Evolutionary conservation across 106 monocot species (phyloP).

Genomic region (Allium cepa): DNA sequence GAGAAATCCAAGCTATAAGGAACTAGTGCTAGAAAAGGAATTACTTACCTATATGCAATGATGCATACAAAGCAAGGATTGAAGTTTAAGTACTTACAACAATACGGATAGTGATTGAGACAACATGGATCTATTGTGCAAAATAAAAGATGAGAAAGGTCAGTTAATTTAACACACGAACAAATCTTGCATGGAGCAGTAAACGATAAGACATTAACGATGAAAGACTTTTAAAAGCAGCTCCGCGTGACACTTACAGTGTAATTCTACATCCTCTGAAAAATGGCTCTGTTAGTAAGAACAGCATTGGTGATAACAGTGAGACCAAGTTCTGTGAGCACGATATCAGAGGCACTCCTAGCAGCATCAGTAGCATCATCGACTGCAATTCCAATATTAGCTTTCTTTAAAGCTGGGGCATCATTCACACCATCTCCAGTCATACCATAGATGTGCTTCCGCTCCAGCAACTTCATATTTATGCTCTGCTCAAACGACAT

Average conservation of each 20-base stretch:
- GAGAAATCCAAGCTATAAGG: conserved; percentile 43
- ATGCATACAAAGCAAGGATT: neutral
- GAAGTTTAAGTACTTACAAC: conserved; percentile 39
- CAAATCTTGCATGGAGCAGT: no score
- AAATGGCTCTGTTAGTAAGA: neutral
- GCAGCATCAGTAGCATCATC: conserved; percentile 15
- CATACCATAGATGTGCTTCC: no score
- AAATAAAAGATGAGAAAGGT: neutral
- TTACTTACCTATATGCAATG: neutral
- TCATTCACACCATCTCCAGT: no score
- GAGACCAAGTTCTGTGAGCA: conserved; percentile 13
- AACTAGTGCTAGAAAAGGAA: neutral
- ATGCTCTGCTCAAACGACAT: no score
- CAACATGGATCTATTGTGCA: conserved; percentile 19
- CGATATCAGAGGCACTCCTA: conserved; percentile 11
- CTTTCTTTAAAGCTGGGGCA: no score
- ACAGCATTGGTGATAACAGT: neutral
- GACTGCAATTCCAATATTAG: conserved; percentile 5
- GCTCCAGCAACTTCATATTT: no score
- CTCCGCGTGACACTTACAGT: neutral
- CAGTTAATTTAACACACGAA: neutral
- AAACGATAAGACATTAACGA: neutral
- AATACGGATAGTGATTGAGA: conserved; percentile 1
- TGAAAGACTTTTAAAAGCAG: neutral
- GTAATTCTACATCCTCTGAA: conserved; percentile 3